These are phyloP conservation scores for Candida loeiensis DNA, from an alignment of 805 yeast species.

Conservation along the genomic window DNA sequence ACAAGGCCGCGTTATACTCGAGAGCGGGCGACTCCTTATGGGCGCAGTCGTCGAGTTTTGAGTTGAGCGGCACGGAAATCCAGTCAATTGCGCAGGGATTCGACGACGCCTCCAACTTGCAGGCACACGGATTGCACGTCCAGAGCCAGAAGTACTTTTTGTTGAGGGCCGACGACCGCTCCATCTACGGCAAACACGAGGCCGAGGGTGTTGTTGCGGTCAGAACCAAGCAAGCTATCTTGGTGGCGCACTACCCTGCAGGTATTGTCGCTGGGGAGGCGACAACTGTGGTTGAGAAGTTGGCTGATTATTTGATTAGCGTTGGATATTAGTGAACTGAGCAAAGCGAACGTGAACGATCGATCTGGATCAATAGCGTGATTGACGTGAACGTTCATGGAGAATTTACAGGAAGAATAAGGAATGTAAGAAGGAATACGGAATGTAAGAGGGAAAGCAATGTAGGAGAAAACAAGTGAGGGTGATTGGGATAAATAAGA, in stretches of 20 bases:
- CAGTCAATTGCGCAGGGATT: constrained; percentile 73
- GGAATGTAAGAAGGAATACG: too few species aligned
- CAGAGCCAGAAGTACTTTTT: constrained; percentile 85
- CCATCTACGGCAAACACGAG: constrained; percentile 88
- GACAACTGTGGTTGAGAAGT: constrained; percentile 87
- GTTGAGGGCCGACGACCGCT: constrained; percentile 85
- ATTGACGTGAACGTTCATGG: neutral
- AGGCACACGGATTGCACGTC: constrained; percentile 80
- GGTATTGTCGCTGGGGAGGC: constrained; percentile 95
- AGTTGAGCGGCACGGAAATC: constrained; percentile 67
- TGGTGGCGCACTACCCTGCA: constrained; percentile 91
- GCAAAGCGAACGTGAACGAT: neutral
- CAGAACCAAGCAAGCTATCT: constrained; percentile 88
- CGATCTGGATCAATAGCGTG: too few species aligned
- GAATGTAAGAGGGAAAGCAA: too few species aligned
- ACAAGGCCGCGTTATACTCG: constrained; percentile 89
- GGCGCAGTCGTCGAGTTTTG: constrained; percentile 77
- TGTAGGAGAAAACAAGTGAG: too few species aligned
- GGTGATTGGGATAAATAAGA: too few species aligned
- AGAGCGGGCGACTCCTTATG: constrained; percentile 92
- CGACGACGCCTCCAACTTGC: constrained; percentile 72
- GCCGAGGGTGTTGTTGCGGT: constrained; percentile 87
- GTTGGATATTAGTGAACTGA: constrained; percentile 59
- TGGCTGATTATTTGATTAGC: constrained; percentile 91
- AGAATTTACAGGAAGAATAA: too few species aligned